Evolutionary conservation across 2,329 filamentous ascomycete genomes (phyloP), one percentile per base, ranked within the genome.

Genomic region (Pestalotiopsis sp.): DNA sequence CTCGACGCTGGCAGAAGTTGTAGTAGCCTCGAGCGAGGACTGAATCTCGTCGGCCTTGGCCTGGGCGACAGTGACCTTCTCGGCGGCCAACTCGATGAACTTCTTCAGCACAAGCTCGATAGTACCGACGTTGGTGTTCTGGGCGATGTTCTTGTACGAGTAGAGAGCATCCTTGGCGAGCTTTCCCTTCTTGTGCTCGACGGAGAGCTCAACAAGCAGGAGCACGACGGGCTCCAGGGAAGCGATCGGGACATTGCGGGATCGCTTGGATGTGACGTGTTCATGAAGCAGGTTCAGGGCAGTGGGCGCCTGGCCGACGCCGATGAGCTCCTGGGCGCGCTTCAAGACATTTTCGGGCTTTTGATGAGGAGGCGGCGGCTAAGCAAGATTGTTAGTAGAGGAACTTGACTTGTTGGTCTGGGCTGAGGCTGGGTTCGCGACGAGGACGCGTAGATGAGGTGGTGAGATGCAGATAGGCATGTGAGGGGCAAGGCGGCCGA

Each of bases 311-410:
- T 99, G 96, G 81, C 93, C 92, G 78, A 99, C 96, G 79, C 94
- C 96, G 85, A 98, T 98, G 83, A 99, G 93, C 87, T 99, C 96
- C 83, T 98, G 92, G 72, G 96, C 96, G 82, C 96, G 91, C 90
- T 97, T 97, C 81, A 98, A 91, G 80, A 98, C 94, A 91, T 99
- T 99, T 87, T 99, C 96, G 79, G 96, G 96, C 84, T 97, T 97
- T 81, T 96, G 94, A 82, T 98, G 94, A 75, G 94, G 92, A 85
- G 94, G 94, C 81, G 96, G 96, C 86, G 96, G 94, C 44, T 48
- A 66, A 48, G 58, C 13, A 38, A n/a, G 14, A 24, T 20, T 63
- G 38, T 24, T 61, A 59, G 39, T 66, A 35, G n/a, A 57, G 35
- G 2, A 30, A 44, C 56, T 55, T 40, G 22, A 22, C 24, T 58